Evolutionary conservation across 2,329 filamentous ascomycete genomes (phyloP).

Genomic region (Chrysoporthe deuterocubensis): DNA sequence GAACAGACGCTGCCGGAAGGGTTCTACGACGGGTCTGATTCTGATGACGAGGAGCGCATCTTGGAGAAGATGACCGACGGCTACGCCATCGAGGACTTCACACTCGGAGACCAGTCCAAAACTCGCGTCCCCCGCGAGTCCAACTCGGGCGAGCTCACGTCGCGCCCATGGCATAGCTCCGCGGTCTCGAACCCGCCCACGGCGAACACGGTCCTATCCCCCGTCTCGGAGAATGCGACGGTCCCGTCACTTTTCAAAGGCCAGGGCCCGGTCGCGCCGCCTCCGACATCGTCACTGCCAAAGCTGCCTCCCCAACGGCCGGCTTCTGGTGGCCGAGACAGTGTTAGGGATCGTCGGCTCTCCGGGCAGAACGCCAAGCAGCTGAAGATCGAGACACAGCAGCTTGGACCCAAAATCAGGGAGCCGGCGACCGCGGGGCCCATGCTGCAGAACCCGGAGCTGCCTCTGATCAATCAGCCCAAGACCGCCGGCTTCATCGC

Average conservation of each 20-base stretch:
- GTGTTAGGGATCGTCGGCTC: slow-evolving; percentile 75
- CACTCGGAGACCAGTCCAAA: slow-evolving; percentile 71
- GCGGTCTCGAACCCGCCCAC: slow-evolving; percentile 73
- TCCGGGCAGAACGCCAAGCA: slow-evolving; percentile 82
- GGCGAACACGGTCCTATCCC: slow-evolving; percentile 69
- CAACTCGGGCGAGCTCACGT: slow-evolving; percentile 79
- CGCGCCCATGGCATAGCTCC: slow-evolving; percentile 80
- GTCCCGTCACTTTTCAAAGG: slow-evolving; percentile 37
- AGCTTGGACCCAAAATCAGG: slow-evolving; percentile 36
- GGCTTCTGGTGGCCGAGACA: slow-evolving; percentile 42
- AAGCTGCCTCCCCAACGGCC: slow-evolving; percentile 46
- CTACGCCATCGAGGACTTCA: slow-evolving; percentile 81
- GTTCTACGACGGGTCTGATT: slow-evolving; percentile 66
- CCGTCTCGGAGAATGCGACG: slow-evolving; percentile 65
- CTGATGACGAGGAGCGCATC: slow-evolving; percentile 74
- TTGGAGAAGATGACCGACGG: slow-evolving; percentile 88
- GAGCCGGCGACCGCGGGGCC: slow-evolving; percentile 34
- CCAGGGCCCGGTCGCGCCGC: slow-evolving; percentile 44
- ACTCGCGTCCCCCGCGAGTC: slow-evolving; percentile 74
- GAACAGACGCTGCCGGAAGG: slow-evolving; percentile 49
- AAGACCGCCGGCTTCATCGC: slow-evolving; percentile 44
- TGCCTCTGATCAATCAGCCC: slow-evolving; percentile 23
- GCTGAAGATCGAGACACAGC: slow-evolving; percentile 82
- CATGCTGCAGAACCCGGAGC: slow-evolving; percentile 27
- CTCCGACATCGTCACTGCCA: slow-evolving; percentile 53